These are phyloP conservation scores for Coemansia pectinata DNA, from an alignment of 192 early-diverging fungal species.

Conservation along the genomic window DNA sequence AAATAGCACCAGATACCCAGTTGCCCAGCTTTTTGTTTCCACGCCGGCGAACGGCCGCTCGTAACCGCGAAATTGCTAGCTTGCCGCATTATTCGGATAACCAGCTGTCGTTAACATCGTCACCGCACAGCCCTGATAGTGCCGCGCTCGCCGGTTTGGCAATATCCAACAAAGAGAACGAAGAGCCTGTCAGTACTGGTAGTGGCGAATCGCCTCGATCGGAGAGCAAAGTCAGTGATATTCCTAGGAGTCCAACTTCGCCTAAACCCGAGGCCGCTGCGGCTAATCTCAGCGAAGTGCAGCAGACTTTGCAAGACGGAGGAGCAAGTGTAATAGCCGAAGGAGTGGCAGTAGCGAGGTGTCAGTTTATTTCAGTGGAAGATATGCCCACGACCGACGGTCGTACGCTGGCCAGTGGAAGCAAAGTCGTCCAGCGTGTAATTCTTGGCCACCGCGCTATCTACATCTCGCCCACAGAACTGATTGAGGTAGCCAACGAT, in stretches of 20 bases:
- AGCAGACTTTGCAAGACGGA: conserved; percentile 18
- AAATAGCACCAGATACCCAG: conserved; percentile 18
- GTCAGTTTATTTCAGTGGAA: conserved; percentile 6
- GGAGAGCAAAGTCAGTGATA: background rate
- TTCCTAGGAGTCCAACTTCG: background rate
- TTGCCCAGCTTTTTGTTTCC: conserved; percentile 52
- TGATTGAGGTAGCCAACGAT: conserved; percentile 18
- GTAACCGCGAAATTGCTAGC: conserved; percentile 27
- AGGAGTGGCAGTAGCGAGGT: conserved; percentile 4
- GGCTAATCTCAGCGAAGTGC: conserved; percentile 9
- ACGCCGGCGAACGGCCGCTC: conserved; percentile 19
- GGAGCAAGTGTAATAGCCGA: conserved; percentile 1
- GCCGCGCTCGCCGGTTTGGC: background rate
- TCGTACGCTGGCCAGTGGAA: background rate
- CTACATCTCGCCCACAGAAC: conserved; percentile 9
- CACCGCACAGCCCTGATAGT: background rate
- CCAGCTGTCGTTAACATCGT: background rate
- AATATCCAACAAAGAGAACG: background rate
- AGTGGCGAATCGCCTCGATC: background rate
- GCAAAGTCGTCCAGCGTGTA: conserved; percentile 15
- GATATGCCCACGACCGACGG: conserved; percentile 6
- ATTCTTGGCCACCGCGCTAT: conserved; percentile 8
- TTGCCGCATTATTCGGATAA: conserved; percentile 33
- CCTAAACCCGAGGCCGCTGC: background rate
- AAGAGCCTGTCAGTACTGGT: background rate